These are phyloP conservation scores for Backusella tarrabulga DNA, from an alignment of 192 early-diverging fungal genomes.

Conservation along the genomic window DNA sequence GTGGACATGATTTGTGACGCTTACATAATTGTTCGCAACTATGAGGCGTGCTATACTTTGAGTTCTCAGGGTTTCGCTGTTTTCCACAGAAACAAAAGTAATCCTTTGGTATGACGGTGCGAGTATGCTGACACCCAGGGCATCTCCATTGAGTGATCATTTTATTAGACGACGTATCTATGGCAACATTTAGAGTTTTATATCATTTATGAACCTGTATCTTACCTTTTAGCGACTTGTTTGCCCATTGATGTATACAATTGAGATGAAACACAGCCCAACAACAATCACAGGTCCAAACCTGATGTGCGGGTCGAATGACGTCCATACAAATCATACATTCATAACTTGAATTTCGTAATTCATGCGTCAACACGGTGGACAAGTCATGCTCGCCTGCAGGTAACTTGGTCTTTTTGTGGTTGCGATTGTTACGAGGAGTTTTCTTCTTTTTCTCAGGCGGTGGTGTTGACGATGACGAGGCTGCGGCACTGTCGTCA, in stretches of 20 bases:
- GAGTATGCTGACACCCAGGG: constrained; percentile 85
- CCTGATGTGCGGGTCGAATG: constrained; percentile 63
- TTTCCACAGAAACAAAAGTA: constrained; percentile 93
- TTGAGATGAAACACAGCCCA: constrained; percentile 90
- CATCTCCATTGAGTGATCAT: constrained; percentile 70
- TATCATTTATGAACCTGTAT: not conserved
- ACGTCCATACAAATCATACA: constrained; percentile 97
- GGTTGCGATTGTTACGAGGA: not conserved
- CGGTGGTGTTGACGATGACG: not conserved
- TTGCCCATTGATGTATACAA: constrained; percentile 83
- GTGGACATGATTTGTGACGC: constrained; percentile 62
- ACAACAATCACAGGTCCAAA: constrained; percentile 87
- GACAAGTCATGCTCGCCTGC: constrained; percentile 55
- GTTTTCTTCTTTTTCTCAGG: not conserved
- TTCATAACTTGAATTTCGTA: constrained; percentile 76
- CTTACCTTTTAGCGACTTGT: constrained; percentile 57
- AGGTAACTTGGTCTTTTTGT: constrained; percentile 13
- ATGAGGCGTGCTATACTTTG: constrained; percentile 73
- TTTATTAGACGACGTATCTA: constrained; percentile 34
- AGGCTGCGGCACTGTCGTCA: not conserved
- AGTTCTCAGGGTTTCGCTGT: constrained; percentile 61
- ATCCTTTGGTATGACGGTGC: constrained; percentile 62
- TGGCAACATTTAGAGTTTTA: not conserved
- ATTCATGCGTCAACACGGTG: constrained; percentile 59
- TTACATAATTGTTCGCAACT: constrained; percentile 84